A percentile compares a stretch with the other conserved stretches of the same genome.
Evolutionary conservation across 129 eudicot species (phyloP).

Genomic region (Ambrosia trifida): DNA sequence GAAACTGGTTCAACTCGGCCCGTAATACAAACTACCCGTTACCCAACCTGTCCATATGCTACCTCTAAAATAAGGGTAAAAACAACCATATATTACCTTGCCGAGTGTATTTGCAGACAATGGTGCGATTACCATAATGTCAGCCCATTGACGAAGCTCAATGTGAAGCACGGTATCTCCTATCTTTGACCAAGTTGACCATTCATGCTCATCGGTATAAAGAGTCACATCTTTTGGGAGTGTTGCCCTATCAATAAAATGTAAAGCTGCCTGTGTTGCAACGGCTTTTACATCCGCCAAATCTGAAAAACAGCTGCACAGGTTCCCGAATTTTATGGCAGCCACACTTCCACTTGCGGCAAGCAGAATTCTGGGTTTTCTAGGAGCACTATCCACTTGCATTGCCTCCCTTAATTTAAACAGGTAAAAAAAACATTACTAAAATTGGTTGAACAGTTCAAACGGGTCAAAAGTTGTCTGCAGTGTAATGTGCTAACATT

Average conservation of each 20-base stretch:
- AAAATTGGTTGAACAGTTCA: not conserved
- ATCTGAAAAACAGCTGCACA: conserved; percentile 77
- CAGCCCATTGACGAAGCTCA: conserved; percentile 95
- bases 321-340: conserved; percentile 78
- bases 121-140: conserved; percentile 93
- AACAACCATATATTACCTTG: conserved; percentile 52
- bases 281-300: conserved; percentile 95
- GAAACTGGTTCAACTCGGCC: too few relatives aligned
- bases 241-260: conserved; percentile 62
- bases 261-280: conserved; percentile 68
- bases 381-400: conserved; percentile 37
- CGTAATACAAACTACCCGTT: not conserved
- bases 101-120: conserved; percentile 91
- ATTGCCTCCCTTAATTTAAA: conserved; percentile 21
- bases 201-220: conserved; percentile 88
- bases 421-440: not conserved
- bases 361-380: conserved; percentile 76
- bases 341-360: conserved; percentile 98
- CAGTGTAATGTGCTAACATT: not conserved
- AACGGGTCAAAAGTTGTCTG: not conserved
- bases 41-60: not conserved
- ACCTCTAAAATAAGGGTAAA: not conserved
- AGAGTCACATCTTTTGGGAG: conserved; percentile 67
- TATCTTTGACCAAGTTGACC: conserved; percentile 78
- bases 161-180: conserved; percentile 88